Conservation (phyloP, 345 rosid genomes). For the Xanthoceras sorbifolium region DNA sequence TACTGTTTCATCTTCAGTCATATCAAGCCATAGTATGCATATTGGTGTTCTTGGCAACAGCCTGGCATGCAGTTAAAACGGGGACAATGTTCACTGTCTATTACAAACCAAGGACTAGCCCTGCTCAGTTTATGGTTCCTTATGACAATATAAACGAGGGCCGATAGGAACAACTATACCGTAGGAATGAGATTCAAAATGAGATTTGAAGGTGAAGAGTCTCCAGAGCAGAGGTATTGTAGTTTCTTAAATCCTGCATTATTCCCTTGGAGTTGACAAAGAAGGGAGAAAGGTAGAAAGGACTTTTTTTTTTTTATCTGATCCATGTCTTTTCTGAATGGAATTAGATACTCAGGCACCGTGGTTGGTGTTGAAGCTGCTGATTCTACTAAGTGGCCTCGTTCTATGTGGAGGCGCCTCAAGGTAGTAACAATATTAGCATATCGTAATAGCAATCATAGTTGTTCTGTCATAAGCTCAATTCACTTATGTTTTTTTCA, state of each 20-base stretch:
- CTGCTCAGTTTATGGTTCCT: slow-evolving; percentile 52
- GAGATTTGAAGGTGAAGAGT: slow-evolving; percentile 64
- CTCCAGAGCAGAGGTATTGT: slow-evolving; percentile 56
- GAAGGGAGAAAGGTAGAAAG: background rate
- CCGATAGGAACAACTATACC: slow-evolving; percentile 38
- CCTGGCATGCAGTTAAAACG: slow-evolving; percentile 58
- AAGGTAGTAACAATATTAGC: slow-evolving; percentile 39
- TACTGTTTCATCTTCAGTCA: slow-evolving; percentile 58
- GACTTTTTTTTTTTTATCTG: background rate
- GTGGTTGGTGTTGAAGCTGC: slow-evolving; percentile 57
- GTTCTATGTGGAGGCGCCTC: slow-evolving; percentile 64
- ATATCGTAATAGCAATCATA: background rate
- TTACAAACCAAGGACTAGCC: slow-evolving; percentile 71
- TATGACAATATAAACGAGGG: slow-evolving; percentile 47
- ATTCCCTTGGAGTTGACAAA: background rate
- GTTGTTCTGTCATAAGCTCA: background rate
- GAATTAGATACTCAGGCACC: slow-evolving; percentile 51
- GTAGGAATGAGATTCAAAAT: slow-evolving; percentile 67
- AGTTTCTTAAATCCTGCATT: background rate
- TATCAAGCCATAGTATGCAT: slow-evolving; percentile 73
- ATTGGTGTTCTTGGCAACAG: slow-evolving; percentile 70
- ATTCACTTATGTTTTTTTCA: slow-evolving; percentile 12
- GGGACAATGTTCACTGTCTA: slow-evolving; percentile 57
- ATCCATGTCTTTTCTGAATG: slow-evolving; percentile 4
- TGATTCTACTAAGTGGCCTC: slow-evolving; percentile 50